phyloP scores from a whole-genome alignment of 2,329 filamentous ascomycete species.

The Colletotrichum sp. region DNA sequence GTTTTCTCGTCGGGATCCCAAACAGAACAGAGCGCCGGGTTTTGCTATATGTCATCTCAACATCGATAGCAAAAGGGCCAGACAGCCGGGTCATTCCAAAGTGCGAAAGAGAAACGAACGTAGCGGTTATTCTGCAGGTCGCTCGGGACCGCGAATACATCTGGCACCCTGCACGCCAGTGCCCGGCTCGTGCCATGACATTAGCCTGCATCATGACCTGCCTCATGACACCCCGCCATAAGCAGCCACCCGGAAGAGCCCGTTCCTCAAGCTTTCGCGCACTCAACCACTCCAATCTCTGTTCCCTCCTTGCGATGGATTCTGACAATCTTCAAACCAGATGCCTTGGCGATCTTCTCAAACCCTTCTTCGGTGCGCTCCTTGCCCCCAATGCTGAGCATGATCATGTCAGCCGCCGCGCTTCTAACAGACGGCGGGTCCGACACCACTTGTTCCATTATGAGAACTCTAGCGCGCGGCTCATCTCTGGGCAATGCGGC shows the following conservation, averaged over 20 bases:
- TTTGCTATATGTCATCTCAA: not conserved
- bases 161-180: not conserved
- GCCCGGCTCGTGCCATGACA: not conserved
- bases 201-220: not conserved
- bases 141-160: not conserved
- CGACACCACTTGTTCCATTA: not conserved
- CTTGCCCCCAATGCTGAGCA: conserved; percentile 4
- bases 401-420: not conserved
- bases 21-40: not conserved
- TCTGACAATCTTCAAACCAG: not conserved
- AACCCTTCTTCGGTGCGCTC: not conserved
- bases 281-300: not conserved
- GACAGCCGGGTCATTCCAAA: not conserved
- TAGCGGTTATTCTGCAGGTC: not conserved
- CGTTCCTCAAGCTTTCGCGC: not conserved
- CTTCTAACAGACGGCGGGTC: not conserved
- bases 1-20: not conserved
- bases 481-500: conserved; percentile 26
- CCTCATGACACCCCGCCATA: not conserved
- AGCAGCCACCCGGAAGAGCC: not conserved
- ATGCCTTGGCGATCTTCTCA: not conserved
- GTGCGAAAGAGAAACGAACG: not conserved
- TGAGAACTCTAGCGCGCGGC: not conserved
- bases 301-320: not conserved
- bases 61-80: not conserved